These are phyloP conservation scores for Urtica urens DNA, from an alignment of 306 rosid species.

Conservation along the genomic window DNA sequence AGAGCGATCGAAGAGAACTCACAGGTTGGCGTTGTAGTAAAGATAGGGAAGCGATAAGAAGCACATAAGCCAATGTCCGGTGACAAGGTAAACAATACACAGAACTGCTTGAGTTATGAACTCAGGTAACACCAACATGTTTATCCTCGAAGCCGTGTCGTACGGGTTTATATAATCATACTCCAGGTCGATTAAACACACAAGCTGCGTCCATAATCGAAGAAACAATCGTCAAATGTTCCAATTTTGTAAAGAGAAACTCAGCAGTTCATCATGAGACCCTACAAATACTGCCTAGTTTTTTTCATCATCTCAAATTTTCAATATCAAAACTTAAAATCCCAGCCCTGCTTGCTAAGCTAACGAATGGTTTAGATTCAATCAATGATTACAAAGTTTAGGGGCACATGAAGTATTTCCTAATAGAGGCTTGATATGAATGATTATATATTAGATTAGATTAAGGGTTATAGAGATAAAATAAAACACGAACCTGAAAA, in stretches of 20 bases:
- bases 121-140: constrained; percentile 64
- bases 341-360: too few relatives aligned
- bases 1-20: constrained; percentile 38
- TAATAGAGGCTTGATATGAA: too few relatives aligned
- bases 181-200: constrained; percentile 80
- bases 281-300: too few relatives aligned
- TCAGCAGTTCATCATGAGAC: too few relatives aligned
- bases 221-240: too few relatives aligned
- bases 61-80: constrained; percentile 64
- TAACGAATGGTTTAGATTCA: too few relatives aligned
- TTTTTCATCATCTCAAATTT: background rate
- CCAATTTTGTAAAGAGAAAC: too few relatives aligned
- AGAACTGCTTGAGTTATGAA: constrained; percentile 53
- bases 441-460: background rate
- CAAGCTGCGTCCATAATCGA: constrained; percentile 55
- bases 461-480: background rate
- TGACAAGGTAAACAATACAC: constrained; percentile 45
- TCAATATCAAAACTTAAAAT: too few relatives aligned
- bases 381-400: too few relatives aligned
- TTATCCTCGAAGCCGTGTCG: constrained; percentile 70
- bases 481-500: constrained; percentile 42
- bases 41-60: constrained; percentile 55
- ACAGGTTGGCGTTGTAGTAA: constrained; percentile 58
- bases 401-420: too few relatives aligned
- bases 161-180: constrained; percentile 86